These are phyloP conservation scores for Solanum neorickii DNA, from an alignment of 257 asterid species.

Conservation along the genomic window DNA sequence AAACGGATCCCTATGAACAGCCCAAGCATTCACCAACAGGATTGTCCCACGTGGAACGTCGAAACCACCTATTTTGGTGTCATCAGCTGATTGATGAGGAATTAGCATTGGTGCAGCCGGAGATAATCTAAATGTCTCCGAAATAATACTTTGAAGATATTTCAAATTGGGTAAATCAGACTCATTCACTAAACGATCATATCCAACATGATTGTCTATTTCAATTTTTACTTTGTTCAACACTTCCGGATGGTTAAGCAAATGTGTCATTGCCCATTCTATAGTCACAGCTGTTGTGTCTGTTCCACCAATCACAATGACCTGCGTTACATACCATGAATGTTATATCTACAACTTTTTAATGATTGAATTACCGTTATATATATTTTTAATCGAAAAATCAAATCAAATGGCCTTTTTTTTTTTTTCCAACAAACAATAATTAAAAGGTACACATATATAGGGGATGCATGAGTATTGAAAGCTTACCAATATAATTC, in stretches of 20 bases:
- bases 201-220: conserved; percentile 1
- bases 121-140: conserved; percentile 4
- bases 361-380: neutral
- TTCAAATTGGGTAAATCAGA: conserved; percentile 2
- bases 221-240: conserved; percentile 4
- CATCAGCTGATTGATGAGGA: conserved; percentile 4
- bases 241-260: conserved; percentile 1
- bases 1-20: conserved; percentile 8
- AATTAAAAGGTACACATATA: neutral
- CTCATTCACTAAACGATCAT: conserved; percentile 1
- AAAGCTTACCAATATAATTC: conserved; percentile 10
- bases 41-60: conserved; percentile 10
- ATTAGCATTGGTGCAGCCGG: conserved; percentile 8
- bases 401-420: neutral
- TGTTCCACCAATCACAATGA: conserved; percentile 5
- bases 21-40: conserved; percentile 11
- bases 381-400: neutral
- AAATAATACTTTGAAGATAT: conserved; percentile 4
- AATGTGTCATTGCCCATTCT: conserved; percentile 16
- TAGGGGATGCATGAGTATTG: neutral
- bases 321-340: neutral
- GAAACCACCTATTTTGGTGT: conserved; percentile 3
- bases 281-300: conserved; percentile 12
- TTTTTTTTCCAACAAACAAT: neutral
- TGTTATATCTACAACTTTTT: neutral